phyloP scores from a whole-genome alignment of 1,139 yeast genomes.

The Dujonia santamariae region DNA sequence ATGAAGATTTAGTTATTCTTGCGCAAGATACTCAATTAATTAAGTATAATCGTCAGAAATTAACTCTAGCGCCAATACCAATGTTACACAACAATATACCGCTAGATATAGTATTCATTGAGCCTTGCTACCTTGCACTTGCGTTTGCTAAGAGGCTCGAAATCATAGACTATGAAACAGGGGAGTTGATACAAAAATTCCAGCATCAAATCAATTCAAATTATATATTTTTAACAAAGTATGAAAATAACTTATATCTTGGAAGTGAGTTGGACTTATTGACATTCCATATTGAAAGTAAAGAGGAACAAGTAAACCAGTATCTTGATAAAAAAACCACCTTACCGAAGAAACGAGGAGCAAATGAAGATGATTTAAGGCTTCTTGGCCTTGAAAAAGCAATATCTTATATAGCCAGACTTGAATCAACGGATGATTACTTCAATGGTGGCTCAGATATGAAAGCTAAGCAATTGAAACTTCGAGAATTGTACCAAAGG shows the following conservation, averaged over 20 bases:
- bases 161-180: slow-evolving; percentile 41
- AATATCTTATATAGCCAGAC: slow-evolving; percentile 26
- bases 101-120: slow-evolving; percentile 27
- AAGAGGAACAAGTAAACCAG: slow-evolving; percentile 41
- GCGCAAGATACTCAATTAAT: neutral
- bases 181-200: slow-evolving; percentile 40
- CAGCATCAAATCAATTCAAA: slow-evolving; percentile 29
- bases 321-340: slow-evolving; percentile 20
- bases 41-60: slow-evolving; percentile 1
- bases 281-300: slow-evolving; percentile 28
- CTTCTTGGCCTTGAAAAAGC: slow-evolving; percentile 37
- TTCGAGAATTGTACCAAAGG: slow-evolving; percentile 31
- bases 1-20: neutral
- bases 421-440: slow-evolving; percentile 22
- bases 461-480: slow-evolving; percentile 28
- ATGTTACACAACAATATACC: slow-evolving; percentile 27
- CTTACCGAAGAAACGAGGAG: too few species aligned
- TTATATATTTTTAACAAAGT: slow-evolving; percentile 16
- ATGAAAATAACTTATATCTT: slow-evolving; percentile 20
- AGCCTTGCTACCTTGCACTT: slow-evolving; percentile 47
- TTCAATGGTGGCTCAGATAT: slow-evolving; percentile 20
- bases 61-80: neutral
- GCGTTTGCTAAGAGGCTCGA: slow-evolving; percentile 41
- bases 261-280: slow-evolving; percentile 27
- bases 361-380: slow-evolving; percentile 30